Evolutionary conservation across 192 early-diverging fungal genomes (phyloP).

Genomic region (Linnemannia hyalina): DNA sequence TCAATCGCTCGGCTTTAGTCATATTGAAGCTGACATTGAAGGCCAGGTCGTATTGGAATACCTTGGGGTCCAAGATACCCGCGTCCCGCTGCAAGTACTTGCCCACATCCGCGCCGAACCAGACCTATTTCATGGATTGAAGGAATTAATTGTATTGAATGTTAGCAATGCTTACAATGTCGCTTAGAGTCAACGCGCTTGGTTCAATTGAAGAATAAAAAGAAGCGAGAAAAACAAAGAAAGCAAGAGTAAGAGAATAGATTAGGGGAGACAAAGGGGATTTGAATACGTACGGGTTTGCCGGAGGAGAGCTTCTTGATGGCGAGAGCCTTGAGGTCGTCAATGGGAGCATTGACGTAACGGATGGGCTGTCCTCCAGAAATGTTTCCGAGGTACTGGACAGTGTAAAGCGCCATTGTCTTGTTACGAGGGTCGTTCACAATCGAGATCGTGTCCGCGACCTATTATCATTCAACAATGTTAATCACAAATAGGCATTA

Average conservation of each 20-base stretch:
- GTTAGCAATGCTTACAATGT: too few species aligned
- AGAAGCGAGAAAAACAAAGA: too few species aligned
- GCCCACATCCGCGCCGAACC: conserved; percentile 85
- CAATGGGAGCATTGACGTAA: conserved; percentile 74
- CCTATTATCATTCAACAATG: conserved; percentile 45
- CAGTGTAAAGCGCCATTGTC: conserved; percentile 73
- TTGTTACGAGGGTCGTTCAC: conserved; percentile 83
- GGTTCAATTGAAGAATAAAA: too few species aligned
- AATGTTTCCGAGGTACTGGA: conserved; percentile 81
- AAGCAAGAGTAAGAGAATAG: too few species aligned
- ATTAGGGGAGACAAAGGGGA: background rate
- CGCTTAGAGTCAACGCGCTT: too few species aligned
- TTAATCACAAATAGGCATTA: background rate
- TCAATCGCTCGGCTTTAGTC: conserved; percentile 77
- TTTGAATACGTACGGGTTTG: conserved; percentile 59
- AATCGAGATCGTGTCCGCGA: conserved; percentile 72
- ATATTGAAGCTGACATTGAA: conserved; percentile 72
- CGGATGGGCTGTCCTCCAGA: conserved; percentile 73
- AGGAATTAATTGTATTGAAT: too few species aligned
- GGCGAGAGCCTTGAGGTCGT: conserved; percentile 70
- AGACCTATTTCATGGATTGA: conserved; percentile 55
- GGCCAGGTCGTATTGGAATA: conserved; percentile 74
- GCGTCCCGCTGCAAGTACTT: conserved; percentile 67
- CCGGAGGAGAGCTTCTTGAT: conserved; percentile 69
- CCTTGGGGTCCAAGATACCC: conserved; percentile 73